phyloP scores from a whole-genome alignment of 129 eudicot genomes.

The Flaveria sonorensis region DNA sequence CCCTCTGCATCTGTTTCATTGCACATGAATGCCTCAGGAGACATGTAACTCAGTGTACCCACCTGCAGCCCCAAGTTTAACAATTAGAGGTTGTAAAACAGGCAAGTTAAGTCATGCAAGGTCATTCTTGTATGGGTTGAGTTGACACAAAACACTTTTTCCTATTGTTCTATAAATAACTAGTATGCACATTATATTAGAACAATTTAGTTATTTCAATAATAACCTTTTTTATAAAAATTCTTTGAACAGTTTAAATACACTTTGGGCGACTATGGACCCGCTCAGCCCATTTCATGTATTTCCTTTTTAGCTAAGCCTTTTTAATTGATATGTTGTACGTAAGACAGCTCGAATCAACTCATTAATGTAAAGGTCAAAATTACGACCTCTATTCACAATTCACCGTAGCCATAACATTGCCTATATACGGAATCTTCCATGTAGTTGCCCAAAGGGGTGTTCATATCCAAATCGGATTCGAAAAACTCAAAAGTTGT shows the following conservation, averaged over 20 bases:
- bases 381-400: background rate
- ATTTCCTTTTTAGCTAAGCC: background rate
- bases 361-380: background rate
- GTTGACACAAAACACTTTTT: background rate
- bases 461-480: too few relatives aligned
- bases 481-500: too few relatives aligned
- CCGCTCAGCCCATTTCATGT: background rate
- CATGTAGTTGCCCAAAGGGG: background rate
- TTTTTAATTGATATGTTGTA: background rate
- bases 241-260: background rate
- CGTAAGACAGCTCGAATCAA: background rate
- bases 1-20: conserved; percentile 83
- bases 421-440: background rate
- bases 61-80: conserved; percentile 53
- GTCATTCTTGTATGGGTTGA: background rate
- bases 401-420: background rate
- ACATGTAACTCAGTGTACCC: conserved; percentile 98
- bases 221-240: background rate
- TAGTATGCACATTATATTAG: background rate
- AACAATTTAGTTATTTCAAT: background rate
- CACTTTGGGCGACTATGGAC: background rate
- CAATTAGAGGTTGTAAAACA: background rate
- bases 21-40: conserved; percentile 98
- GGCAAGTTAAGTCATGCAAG: background rate
- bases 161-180: background rate